These are phyloP conservation scores for Middelhovenomyces tepae DNA, from an alignment of 805 yeast species.

Conservation along the genomic window DNA sequence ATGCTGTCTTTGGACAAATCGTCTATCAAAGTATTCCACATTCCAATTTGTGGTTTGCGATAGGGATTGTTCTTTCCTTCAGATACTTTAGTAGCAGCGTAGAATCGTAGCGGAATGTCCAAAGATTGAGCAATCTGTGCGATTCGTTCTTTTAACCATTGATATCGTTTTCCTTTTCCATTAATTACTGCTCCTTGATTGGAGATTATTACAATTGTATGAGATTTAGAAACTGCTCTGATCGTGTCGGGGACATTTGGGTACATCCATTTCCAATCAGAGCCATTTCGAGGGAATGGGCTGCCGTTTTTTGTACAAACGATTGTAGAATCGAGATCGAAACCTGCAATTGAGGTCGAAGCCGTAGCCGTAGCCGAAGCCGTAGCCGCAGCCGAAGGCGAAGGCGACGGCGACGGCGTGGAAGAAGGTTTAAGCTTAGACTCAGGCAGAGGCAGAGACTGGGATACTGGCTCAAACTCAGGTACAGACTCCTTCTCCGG, in stretches of 20 bases:
- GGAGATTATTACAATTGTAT: conserved; percentile 61
- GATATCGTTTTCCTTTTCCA: conserved; percentile 27
- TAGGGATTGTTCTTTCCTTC: conserved; percentile 11
- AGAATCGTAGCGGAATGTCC: conserved; percentile 36
- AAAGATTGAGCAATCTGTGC: conserved; percentile 21
- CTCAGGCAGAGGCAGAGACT: too few relatives aligned
- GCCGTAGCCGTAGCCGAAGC: not conserved
- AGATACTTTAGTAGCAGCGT: conserved; percentile 48
- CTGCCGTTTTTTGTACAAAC: conserved; percentile 55
- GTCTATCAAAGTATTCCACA: conserved; percentile 51
- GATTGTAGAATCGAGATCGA: conserved; percentile 81
- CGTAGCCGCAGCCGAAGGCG: too few relatives aligned
- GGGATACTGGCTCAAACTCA: too few relatives aligned
- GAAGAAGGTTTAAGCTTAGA: too few relatives aligned
- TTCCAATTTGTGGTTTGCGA: conserved; percentile 71
- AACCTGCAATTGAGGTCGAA: conserved; percentile 44
- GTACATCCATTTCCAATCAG: conserved; percentile 67
- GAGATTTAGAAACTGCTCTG: conserved; percentile 18
- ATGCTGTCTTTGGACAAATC: conserved; percentile 29
- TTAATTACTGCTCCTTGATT: conserved; percentile 70
- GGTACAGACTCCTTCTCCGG: too few relatives aligned
- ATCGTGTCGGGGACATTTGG: conserved; percentile 11
- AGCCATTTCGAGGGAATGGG: conserved; percentile 46
- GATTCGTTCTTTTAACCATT: conserved; percentile 28
- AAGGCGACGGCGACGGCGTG: too few relatives aligned